Conservation (phyloP, 345 rosid genomes). For the Erysimum cheiranthoides region DNA sequence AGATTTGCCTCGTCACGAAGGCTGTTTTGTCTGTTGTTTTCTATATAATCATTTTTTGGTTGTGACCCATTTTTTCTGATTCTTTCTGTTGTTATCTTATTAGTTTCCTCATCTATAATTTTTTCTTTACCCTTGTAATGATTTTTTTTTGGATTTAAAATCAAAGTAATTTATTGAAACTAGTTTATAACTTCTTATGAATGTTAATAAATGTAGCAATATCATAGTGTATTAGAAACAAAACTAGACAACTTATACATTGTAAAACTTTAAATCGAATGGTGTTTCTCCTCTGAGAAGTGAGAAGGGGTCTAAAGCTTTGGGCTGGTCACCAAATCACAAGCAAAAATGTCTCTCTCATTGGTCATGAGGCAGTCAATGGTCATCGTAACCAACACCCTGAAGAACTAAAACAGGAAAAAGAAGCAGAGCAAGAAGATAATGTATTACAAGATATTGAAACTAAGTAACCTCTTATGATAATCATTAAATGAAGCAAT, state of each 20-base stretch:
- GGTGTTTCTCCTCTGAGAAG: too few species aligned
- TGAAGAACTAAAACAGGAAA: too few species aligned
- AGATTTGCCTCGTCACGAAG: conserved; percentile 16
- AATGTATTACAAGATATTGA: not conserved
- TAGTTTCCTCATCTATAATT: not conserved
- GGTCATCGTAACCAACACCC: too few species aligned
- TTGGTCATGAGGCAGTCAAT: too few species aligned
- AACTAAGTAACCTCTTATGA: not conserved
- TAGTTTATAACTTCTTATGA: not conserved
- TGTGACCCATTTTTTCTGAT: conserved; percentile 6
- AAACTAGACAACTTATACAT: not conserved
- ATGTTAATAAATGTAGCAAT: not conserved
- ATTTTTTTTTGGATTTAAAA: not conserved
- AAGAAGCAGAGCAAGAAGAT: too few species aligned
- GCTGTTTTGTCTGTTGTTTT: conserved; percentile 20
- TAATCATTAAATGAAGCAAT: not conserved
- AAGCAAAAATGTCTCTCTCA: too few species aligned
- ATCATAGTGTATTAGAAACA: not conserved
- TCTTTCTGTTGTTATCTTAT: conserved; percentile 25
- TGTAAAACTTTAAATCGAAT: not conserved
- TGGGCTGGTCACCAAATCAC: too few species aligned
- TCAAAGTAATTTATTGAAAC: not conserved
- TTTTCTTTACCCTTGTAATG: not conserved
- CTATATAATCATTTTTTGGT: conserved; percentile 9
- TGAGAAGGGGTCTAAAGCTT: too few species aligned